A percentile compares a stretch with the other conserved stretches of the same genome.
Evolutionary conservation across 192 early-diverging fungal genomes (phyloP).

Genomic region (Thamnidium elegans): DNA sequence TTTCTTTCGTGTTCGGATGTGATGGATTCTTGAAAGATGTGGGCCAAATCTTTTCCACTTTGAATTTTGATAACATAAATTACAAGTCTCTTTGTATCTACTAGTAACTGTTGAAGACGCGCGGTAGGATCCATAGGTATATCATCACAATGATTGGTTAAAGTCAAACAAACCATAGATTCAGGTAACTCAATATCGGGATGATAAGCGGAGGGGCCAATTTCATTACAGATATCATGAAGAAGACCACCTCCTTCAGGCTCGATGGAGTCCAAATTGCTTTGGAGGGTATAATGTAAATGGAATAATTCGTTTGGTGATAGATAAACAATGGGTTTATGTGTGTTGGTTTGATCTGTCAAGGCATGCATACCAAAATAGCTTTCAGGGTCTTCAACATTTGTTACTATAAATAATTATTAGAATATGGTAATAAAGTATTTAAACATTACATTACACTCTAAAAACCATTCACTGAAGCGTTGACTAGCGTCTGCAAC

Average conservation of each 20-base stretch:
- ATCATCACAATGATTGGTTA: slow-evolving; percentile 71
- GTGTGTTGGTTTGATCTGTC: slow-evolving; percentile 72
- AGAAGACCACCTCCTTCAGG: slow-evolving; percentile 64
- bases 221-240: slow-evolving; percentile 64
- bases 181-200: slow-evolving; percentile 39
- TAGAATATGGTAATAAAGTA: background rate
- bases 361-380: slow-evolving; percentile 90
- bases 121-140: slow-evolving; percentile 40
- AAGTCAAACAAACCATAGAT: slow-evolving; percentile 58
- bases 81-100: slow-evolving; percentile 88
- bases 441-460: slow-evolving; percentile 20
- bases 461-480: slow-evolving; percentile 84
- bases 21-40: slow-evolving; percentile 78
- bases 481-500: slow-evolving; percentile 60
- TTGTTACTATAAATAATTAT: slow-evolving; percentile 52
- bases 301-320: slow-evolving; percentile 89
- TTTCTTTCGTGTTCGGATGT: slow-evolving; percentile 71
- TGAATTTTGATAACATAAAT: slow-evolving; percentile 80
- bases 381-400: slow-evolving; percentile 82
- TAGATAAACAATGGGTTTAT: slow-evolving; percentile 87
- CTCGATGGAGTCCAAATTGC: slow-evolving; percentile 77
- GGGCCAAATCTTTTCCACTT: slow-evolving; percentile 74
- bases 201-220: slow-evolving; percentile 54
- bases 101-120: slow-evolving; percentile 63
- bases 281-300: slow-evolving; percentile 78